These are phyloP conservation scores for Camellia oleifera DNA, from an alignment of 179 eudicot species.

Conservation along the genomic window DNA sequence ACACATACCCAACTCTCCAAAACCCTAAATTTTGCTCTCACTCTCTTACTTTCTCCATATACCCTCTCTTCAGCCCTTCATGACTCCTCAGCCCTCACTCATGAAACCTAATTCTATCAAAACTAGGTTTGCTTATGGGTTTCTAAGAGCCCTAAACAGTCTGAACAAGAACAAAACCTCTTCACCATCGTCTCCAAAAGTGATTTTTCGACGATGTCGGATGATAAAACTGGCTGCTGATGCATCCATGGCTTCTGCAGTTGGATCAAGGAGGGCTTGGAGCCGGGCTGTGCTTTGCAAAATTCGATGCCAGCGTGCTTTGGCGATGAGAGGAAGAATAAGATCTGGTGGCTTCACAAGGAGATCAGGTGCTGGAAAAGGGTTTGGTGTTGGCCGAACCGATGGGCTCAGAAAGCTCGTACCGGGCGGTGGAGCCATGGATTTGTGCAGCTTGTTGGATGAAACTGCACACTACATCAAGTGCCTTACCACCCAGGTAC, in stretches of 20 bases:
- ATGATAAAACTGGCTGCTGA: slow-evolving; percentile 56
- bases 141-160: slow-evolving; percentile 56
- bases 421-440: slow-evolving; percentile 84
- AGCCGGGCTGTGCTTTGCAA: slow-evolving; percentile 51
- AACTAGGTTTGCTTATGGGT: slow-evolving; percentile 49
- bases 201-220: slow-evolving; percentile 17
- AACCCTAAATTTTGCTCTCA: slow-evolving; percentile 21
- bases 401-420: slow-evolving; percentile 51
- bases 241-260: slow-evolving; percentile 59
- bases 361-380: background rate
- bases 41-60: slow-evolving; percentile 1
- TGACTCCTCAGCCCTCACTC: slow-evolving; percentile 12
- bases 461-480: slow-evolving; percentile 80
- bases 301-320: slow-evolving; percentile 16
- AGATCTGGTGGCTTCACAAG: background rate
- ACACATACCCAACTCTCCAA: slow-evolving; percentile 13
- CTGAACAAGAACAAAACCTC: slow-evolving; percentile 27
- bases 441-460: slow-evolving; percentile 45
- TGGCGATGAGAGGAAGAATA: background rate
- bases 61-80: background rate
- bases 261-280: slow-evolving; percentile 67
- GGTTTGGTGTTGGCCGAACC: background rate
- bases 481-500: slow-evolving; percentile 75
- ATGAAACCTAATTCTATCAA: slow-evolving; percentile 44
- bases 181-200: background rate